Evolutionary conservation across 345 rosid species (phyloP).

Genomic region (Cardamine chenopodiifolia): DNA sequence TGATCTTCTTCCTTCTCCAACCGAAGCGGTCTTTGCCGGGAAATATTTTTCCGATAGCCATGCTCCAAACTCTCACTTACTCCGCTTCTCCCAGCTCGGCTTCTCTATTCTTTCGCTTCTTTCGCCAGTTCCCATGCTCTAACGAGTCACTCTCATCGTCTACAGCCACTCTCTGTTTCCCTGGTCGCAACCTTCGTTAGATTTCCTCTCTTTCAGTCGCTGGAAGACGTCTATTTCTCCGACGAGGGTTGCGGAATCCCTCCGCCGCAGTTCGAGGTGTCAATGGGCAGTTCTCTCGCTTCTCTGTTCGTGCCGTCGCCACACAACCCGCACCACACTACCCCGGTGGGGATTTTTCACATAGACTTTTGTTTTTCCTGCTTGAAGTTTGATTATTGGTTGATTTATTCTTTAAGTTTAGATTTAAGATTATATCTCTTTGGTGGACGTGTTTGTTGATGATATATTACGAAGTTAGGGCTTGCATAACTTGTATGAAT

Average conservation of each 20-base stretch:
- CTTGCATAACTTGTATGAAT: background rate
- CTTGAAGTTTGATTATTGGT: background rate
- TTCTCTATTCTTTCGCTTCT: constrained; percentile 51
- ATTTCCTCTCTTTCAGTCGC: constrained; percentile 34
- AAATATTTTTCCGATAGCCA: constrained; percentile 38
- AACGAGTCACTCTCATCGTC: constrained; percentile 43
- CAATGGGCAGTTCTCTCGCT: constrained; percentile 53
- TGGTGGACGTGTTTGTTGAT: background rate
- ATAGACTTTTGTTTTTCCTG: background rate
- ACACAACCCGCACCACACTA: constrained; percentile 59
- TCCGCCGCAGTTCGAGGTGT: constrained; percentile 38
- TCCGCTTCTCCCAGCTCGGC: constrained; percentile 53
- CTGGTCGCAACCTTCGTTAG: constrained; percentile 44
- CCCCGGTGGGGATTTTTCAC: constrained; percentile 50
- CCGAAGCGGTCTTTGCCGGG: constrained; percentile 32
- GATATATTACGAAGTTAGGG: background rate
- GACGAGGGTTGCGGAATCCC: constrained; percentile 43
- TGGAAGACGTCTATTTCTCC: constrained; percentile 51
- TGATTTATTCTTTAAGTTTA: constrained; percentile 3
- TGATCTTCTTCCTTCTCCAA: constrained; percentile 12
- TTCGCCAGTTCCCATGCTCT: constrained; percentile 48
- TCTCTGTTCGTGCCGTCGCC: constrained; percentile 67
- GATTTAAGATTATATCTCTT: constrained; percentile 14
- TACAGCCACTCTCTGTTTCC: constrained; percentile 4
- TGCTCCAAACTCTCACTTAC: constrained; percentile 59